Base-by-base conservation (phyloP, 352 stramenopile genomes). In the Globisporangium ultimum region DNA sequence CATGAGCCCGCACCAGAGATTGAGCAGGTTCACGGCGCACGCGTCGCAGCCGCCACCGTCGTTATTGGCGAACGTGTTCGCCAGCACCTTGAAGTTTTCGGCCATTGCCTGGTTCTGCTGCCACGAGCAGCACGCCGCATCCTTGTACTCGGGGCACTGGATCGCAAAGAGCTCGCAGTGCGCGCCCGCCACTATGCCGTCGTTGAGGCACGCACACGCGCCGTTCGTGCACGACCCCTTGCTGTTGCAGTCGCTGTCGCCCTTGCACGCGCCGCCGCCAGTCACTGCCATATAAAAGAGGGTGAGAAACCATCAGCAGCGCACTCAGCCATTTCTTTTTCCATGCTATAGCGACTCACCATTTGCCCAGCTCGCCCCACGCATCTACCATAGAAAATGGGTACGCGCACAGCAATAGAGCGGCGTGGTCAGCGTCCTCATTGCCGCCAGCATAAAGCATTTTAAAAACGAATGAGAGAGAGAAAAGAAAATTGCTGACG, bases 21-120 rank as follows among this genome's bases (percentile, higher is more conserved):
- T 84, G 61, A 96, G 88, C 28, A 96, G 57, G 63, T 96, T 96
- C 21, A 73, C 75, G 4, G 87, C 88, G 53, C 80, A 96, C 20
- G 74, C 84, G 67, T 90, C 84, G 54, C 82, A 96, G 53, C 84
- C 84, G 42, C 84, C 84, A 1, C 67, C 69, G n/a, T 60, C 75
- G 57, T 88, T 87, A 55, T 75, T 72, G 21, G 74, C 82, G 64
- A 94, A 94, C 22, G 91, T 70, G 22, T 60, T 78, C 42, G 77
- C 74, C 15, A 94, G 32, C 12, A 94, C 63, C 70, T 88, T 84
- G 58, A 94, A 94, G 64, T 96, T 96, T 63, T 93, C 73, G 32
- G 86, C 89, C 63, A 96, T 76, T 1, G 73, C 85, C 50, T 91
- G 84, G 63, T 96, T 96, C 71, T 96, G 88, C 65, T 96, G 85